phyloP scores from a whole-genome alignment of 2,329 filamentous ascomycete species.

The Fusarium bulbicola region DNA sequence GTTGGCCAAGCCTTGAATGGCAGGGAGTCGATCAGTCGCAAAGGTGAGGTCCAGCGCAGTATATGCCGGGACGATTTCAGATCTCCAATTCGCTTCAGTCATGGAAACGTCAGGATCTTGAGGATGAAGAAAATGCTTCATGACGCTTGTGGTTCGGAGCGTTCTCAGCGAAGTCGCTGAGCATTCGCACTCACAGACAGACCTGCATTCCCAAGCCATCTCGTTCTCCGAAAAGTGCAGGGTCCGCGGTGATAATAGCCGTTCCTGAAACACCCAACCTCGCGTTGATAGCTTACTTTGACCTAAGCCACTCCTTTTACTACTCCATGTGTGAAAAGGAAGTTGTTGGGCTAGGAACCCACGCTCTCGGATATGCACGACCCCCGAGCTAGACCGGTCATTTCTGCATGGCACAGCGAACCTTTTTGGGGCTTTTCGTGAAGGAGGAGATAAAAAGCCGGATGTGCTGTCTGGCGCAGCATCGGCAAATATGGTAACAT shows the following conservation, averaged over 20 bases:
- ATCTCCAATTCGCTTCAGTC: background rate
- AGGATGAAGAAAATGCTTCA: background rate
- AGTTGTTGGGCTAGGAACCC: background rate
- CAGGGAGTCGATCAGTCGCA: background rate
- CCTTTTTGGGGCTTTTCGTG: background rate
- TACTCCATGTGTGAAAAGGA: background rate
- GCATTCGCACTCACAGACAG: background rate
- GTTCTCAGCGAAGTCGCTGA: background rate
- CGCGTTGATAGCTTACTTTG: background rate
- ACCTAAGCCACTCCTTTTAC: background rate
- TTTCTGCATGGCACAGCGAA: background rate
- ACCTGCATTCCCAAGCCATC: slow-evolving; percentile 5
- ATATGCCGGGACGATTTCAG: background rate
- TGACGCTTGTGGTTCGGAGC: background rate
- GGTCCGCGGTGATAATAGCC: background rate
- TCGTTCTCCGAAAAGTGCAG: background rate
- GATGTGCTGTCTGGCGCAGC: background rate
- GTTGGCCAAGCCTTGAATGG: background rate
- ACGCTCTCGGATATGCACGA: background rate
- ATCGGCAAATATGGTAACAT: slow-evolving; percentile 8
- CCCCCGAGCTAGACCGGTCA: background rate
- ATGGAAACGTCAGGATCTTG: background rate
- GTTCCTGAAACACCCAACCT: background rate
- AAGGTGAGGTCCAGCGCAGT: background rate
- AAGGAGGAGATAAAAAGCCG: background rate